Percentiles rank a stretch among this genome's conserved stretches.
These are phyloP conservation scores for Camellia lanceoleosa DNA, from an alignment of 148 eudicot genomes.

Conservation along the genomic window DNA sequence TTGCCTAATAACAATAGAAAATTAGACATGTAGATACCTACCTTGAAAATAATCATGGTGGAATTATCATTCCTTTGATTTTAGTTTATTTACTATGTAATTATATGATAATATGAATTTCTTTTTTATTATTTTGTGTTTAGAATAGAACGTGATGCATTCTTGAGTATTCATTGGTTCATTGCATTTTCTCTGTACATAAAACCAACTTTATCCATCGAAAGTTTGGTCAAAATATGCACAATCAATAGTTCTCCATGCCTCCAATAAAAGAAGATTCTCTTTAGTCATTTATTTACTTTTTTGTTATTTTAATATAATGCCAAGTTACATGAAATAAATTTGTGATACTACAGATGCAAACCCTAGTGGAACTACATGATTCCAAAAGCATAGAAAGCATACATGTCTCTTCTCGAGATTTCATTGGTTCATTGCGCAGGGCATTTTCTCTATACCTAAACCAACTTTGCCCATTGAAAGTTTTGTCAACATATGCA, in stretches of 20 bases:
- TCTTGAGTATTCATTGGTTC: too few relatives aligned
- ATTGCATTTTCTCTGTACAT: too few relatives aligned
- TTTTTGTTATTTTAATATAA: neutral
- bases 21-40: neutral
- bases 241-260: too few relatives aligned
- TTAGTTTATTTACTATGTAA: neutral
- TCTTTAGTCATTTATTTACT: neutral
- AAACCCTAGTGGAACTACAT: neutral
- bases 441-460: constrained; percentile 93
- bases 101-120: too few relatives aligned
- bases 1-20: neutral
- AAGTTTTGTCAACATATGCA: constrained; percentile 89
- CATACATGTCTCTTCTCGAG: constrained; percentile 89
- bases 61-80: neutral
- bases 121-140: neutral
- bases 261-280: neutral
- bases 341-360: neutral
- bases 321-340: neutral
- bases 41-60: neutral
- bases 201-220: too few relatives aligned
- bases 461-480: constrained; percentile 99
- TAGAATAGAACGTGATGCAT: neutral
- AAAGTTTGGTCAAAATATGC: too few relatives aligned
- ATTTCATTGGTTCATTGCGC: constrained; percentile 88
- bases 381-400: neutral